phyloP scores from a whole-genome alignment of 805 yeast genomes.

The Teunomyces cretensis region DNA sequence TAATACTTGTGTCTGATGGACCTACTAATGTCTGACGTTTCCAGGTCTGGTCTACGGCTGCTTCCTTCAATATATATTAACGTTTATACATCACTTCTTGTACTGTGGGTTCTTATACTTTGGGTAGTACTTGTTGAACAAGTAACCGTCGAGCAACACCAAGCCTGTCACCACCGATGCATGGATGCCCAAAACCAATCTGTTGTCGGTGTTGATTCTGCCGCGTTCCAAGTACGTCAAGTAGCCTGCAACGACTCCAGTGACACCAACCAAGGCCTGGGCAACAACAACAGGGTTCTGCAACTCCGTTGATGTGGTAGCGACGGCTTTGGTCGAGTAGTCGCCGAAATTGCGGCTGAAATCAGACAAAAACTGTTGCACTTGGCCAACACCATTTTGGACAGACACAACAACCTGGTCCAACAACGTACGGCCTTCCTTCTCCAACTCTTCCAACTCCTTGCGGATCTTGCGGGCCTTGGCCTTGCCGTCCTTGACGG shows the following conservation, averaged over 20 bases:
- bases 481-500: constrained; percentile 18
- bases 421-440: constrained; percentile 19
- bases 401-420: constrained; percentile 17
- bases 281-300: constrained; percentile 62
- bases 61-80: no score
- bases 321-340: neutral
- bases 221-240: constrained; percentile 52
- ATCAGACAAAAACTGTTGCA: constrained; percentile 11
- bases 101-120: constrained; percentile 47
- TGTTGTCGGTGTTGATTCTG: constrained; percentile 45
- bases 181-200: constrained; percentile 46
- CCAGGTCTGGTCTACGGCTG: no score
- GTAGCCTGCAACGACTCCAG: constrained; percentile 49
- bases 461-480: constrained; percentile 6
- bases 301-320: constrained; percentile 36
- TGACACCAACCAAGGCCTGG: constrained; percentile 50
- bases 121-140: constrained; percentile 55
- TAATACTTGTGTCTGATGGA: neutral
- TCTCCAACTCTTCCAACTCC: constrained; percentile 18
- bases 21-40: neutral
- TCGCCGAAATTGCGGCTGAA: constrained; percentile 7
- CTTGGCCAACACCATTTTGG: constrained; percentile 14
- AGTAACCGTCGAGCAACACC: constrained; percentile 52
- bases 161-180: constrained; percentile 55
- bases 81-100: no score